Conservation (phyloP, 2,329 filamentous ascomycete species). For the Colletotrichum cordylinicola region DNA sequence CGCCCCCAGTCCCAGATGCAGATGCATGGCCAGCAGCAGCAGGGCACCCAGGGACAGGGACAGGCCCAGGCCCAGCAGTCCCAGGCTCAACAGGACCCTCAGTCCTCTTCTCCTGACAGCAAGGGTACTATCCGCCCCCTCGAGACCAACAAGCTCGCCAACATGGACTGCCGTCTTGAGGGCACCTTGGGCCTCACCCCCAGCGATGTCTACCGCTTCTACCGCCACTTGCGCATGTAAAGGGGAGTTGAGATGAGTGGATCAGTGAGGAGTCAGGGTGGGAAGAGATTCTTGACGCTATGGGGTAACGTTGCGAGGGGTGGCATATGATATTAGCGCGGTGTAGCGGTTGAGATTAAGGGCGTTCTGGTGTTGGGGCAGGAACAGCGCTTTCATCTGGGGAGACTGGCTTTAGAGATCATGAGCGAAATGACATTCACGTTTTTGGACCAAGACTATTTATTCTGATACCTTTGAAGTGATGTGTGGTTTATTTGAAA, state of each 20-base stretch:
- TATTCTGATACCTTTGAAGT: background rate
- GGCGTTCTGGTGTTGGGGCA: background rate
- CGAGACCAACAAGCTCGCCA: constrained; percentile 16
- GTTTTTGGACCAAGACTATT: background rate
- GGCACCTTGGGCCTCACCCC: background rate
- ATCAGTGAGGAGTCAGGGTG: background rate
- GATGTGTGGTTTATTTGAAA: background rate
- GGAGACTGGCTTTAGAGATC: background rate
- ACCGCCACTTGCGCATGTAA: background rate
- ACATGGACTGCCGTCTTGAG: constrained; percentile 25
- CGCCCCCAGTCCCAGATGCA: background rate
- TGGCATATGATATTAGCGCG: background rate
- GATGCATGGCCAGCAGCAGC: background rate
- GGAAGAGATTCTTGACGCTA: background rate
- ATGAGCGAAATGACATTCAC: background rate
- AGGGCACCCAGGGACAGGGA: background rate
- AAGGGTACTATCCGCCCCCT: constrained; percentile 13
- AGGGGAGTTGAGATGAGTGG: background rate
- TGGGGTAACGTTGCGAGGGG: background rate
- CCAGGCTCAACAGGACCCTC: background rate
- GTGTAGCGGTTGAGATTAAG: background rate
- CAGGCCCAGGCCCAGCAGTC: background rate
- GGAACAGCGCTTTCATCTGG: background rate
- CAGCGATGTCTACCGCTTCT: background rate
- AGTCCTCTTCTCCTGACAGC: background rate